A percentile compares a stretch with the other conserved stretches of the same genome.
These are phyloP conservation scores for Hanseniaspora opuntiae DNA, from an alignment of 805 yeast genomes.

Conservation along the genomic window DNA sequence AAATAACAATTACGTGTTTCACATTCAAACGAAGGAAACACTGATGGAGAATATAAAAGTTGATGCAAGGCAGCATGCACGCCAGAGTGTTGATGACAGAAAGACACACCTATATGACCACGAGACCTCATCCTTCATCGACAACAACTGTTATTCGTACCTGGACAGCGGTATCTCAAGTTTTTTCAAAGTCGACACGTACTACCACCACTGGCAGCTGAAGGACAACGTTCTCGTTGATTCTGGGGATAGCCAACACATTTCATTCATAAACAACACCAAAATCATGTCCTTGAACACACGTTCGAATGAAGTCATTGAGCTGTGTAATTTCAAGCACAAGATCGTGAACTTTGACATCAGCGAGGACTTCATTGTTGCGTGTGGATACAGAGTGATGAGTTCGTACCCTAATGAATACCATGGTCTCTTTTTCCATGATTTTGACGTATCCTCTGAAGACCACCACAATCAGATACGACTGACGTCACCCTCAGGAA, in stretches of 20 bases:
- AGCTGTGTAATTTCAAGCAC: not conserved
- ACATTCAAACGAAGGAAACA: not conserved
- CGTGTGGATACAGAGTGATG: constrained; percentile 7
- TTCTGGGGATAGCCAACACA: not conserved
- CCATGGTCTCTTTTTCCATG: not conserved
- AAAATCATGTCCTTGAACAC: not conserved
- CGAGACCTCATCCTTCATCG: not conserved
- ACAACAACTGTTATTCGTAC: not conserved
- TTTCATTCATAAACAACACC: not conserved
- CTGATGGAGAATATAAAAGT: not conserved
- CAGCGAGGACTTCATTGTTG: not conserved
- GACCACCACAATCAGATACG: too few species aligned
- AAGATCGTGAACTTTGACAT: constrained; percentile 1
- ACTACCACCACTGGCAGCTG: constrained; percentile 9
- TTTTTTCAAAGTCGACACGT: not conserved
- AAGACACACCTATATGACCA: not conserved
- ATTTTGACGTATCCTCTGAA: not conserved
- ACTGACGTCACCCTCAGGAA: not conserved
- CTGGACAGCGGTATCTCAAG: not conserved
- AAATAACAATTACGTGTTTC: not conserved
- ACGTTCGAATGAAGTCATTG: not conserved
- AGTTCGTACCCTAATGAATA: not conserved
- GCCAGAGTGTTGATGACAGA: too few species aligned
- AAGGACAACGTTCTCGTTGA: constrained; percentile 2
- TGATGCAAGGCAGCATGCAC: not conserved